Conservation (phyloP, 768 basidiomycete genomes). For the Cystobasidium tubakii region DNA sequence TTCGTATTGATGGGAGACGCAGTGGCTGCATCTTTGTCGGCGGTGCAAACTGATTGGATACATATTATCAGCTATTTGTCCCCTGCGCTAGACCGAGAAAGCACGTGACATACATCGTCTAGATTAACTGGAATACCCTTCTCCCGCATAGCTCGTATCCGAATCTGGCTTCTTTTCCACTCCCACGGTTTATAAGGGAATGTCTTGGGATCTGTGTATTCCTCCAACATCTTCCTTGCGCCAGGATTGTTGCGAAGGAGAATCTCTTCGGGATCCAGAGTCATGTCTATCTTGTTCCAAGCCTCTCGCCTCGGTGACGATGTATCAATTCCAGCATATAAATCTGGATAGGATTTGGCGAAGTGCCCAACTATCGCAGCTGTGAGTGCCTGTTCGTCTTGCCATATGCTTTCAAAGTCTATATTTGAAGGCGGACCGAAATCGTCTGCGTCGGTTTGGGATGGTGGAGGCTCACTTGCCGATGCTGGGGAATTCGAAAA, state of each 20-base stretch:
- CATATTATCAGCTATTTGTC: too few species aligned
- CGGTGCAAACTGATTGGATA: conserved; percentile 12
- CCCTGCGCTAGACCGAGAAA: too few species aligned
- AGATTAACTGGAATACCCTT: conserved; percentile 36
- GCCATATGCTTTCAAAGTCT: neutral
- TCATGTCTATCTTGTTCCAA: neutral
- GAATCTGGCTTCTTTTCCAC: conserved; percentile 29
- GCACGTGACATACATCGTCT: conserved; percentile 26
- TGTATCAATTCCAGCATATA: neutral
- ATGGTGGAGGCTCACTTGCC: neutral
- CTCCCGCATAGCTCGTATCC: neutral
- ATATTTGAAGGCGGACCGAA: neutral
- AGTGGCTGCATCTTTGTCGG: conserved; percentile 16
- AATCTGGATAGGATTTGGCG: neutral
- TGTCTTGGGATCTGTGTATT: neutral
- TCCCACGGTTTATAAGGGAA: conserved; percentile 26
- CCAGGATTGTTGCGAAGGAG: neutral
- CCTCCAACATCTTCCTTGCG: neutral
- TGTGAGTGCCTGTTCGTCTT: neutral
- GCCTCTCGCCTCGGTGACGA: neutral
- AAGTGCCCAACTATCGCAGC: neutral
- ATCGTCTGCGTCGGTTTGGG: neutral
- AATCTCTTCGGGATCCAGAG: conserved; percentile 9
- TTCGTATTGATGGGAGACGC: conserved; percentile 27
- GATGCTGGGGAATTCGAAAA: neutral